phyloP scores from a whole-genome alignment of 805 yeast genomes.

The Myxozyma neotropica region DNA sequence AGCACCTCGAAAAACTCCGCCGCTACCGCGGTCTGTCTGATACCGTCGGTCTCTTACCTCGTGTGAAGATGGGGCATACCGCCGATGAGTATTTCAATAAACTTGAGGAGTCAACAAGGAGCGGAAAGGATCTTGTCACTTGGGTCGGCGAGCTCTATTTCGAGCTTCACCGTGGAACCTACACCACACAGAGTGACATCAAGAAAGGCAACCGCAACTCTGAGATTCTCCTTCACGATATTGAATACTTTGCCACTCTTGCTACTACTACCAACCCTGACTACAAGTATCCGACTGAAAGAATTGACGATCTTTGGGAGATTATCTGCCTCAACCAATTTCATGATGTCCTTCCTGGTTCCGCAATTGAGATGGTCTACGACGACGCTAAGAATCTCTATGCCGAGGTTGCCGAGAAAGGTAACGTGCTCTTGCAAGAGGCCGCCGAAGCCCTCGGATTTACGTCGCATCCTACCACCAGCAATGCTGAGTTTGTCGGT shows the following conservation, averaged over 20 bases:
- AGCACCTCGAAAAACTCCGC: constrained; percentile 89
- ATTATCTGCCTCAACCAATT: constrained; percentile 87
- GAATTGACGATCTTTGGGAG: constrained; percentile 80
- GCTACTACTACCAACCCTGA: constrained; percentile 59
- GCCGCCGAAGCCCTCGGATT: constrained; percentile 53
- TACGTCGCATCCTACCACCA: constrained; percentile 18
- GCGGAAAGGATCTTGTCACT: constrained; percentile 71
- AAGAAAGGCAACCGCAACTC: constrained; percentile 76
- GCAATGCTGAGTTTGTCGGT: constrained; percentile 31
- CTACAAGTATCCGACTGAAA: constrained; percentile 71
- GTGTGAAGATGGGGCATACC: constrained; percentile 73
- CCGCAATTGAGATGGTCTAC: constrained; percentile 92
- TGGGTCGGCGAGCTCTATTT: constrained; percentile 95
- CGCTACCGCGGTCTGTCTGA: constrained; percentile 87
- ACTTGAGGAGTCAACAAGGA: constrained; percentile 60
- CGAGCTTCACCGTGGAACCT: constrained; percentile 96
- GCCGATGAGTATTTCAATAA: constrained; percentile 80
- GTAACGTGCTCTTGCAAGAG: constrained; percentile 54
- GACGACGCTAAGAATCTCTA: constrained; percentile 86
- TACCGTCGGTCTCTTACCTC: constrained; percentile 77
- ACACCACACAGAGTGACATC: constrained; percentile 88
- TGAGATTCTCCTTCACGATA: constrained; percentile 78
- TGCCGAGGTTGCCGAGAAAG: constrained; percentile 55
- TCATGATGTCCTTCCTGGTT: constrained; percentile 98
- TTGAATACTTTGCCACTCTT: constrained; percentile 79